Conservation (phyloP, 257 asterid species). For the Ilex asprella region DNA sequence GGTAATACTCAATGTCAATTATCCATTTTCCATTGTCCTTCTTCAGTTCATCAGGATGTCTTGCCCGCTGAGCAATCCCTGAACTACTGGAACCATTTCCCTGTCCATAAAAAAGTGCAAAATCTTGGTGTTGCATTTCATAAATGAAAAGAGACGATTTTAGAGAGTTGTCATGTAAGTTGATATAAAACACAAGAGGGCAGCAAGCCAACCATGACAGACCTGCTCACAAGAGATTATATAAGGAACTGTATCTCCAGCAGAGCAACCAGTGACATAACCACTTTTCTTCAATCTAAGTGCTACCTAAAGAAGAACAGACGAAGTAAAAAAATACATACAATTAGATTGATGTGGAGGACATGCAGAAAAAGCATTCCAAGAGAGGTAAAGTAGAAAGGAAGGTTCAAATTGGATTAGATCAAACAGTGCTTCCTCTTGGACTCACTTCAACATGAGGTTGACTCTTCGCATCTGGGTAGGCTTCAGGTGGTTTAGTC, state of each 20-base stretch:
- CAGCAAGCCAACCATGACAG: constrained; percentile 1
- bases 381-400: no score
- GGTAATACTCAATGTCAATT: constrained; percentile 89
- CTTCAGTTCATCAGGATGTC: constrained; percentile 95
- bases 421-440: constrained; percentile 3
- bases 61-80: constrained; percentile 97
- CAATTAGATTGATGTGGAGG: constrained; percentile 9
- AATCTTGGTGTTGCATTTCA: not conserved
- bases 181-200: not conserved
- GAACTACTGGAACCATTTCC: constrained; percentile 62
- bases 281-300: constrained; percentile 86
- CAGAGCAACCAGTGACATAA: constrained; percentile 79
- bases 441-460: constrained; percentile 93
- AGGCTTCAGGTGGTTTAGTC: constrained; percentile 93
- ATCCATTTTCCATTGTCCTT: constrained; percentile 73
- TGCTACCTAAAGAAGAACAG: constrained; percentile 54
- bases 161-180: not conserved
- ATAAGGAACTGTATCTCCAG: constrained; percentile 96
- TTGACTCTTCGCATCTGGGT: constrained; percentile 89
- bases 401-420: constrained; percentile 5
- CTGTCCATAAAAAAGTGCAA: constrained; percentile 30
- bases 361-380: not conserved
- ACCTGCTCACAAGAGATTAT: constrained; percentile 95
- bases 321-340: constrained; percentile 15
- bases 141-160: no score